Base-by-base conservation (phyloP, 352 stramenopile genomes). In the Globisporangium takayamanum region DNA sequence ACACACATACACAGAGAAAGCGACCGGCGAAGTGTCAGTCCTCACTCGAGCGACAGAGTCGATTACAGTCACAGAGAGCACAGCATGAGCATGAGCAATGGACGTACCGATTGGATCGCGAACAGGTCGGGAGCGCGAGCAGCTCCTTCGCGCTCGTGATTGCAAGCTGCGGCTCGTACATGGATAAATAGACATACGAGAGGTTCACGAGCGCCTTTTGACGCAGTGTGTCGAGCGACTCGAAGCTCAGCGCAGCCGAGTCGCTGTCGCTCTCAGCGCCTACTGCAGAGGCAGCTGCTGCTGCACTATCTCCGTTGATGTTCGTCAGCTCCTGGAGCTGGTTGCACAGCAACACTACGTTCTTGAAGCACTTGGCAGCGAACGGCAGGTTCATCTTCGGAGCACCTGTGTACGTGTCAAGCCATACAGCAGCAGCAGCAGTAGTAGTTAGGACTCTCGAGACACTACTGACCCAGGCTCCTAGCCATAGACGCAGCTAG, bases 151-250 rank as follows among this genome's bases (percentile, higher is more conserved):
- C 79, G 44, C 70, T 94, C 56, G 72, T 80, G 55, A 97, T 84
- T 5, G 87, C 85, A n/a, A 94, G 63, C 30, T 95, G 80, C n/a
- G 89, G 89, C 57, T 96, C 87, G 69, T 94, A 85, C 72, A 97
- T 89, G 44, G 80, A 91, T 67, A 97, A 71, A 67, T 97, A 95
- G 42, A 95, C 87, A 63, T 96, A 97, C 50, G 84, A 81, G 48
- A 97, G 64, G 56, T 94, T 91, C 48, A 93, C 73, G 28, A 97
- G 61, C 33, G 87, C 86, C 60, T 95, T 94, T 57, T 96, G 88
- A 25, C 84, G 78, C 57, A 93, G 55, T 26, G 75, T 60, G 64
- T 93, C 80, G 18, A 93, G 67, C 22, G 79, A 74, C 33, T 88
- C 69, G 22, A 72, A 61, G 50, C 83, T 80, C 26, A 76, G 60